Evolutionary conservation across 2,329 filamentous ascomycete species (phyloP), one percentile per base, ranked within the genome.

Genomic region (Xylaria sp.): DNA sequence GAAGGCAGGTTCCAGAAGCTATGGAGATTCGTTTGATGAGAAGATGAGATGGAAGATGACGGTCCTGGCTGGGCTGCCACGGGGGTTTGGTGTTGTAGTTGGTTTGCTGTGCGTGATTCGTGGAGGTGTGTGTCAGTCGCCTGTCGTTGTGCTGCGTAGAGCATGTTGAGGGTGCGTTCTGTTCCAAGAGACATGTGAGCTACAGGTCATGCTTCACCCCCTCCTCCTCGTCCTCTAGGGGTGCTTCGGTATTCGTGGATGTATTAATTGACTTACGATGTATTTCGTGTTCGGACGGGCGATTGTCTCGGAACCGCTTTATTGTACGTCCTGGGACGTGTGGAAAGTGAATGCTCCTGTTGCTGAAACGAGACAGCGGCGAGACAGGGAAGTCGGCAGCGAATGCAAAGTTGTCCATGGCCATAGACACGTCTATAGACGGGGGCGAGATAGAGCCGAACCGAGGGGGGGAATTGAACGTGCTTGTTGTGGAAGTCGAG

Each of bases 281-380:
- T 6, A 87, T 79, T 56, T 81, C 76, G 6, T 80, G 73, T 33
- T 87, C 83, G 0, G 85, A 82, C 0, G 87, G 86, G 6, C 86
- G 78, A 58, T 79, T 82, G 71, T 88, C 79, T 60, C 87, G 85
- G 62, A 84, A 80, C 7, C 87, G 83, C 75, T 89, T 89, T 70
- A 84, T 75, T 1, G 87, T 89, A 25, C 87, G 83, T 66, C 85
- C 83, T 53, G 80, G 75, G 13, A 86, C 79, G 54, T 85, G 79
- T 2, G 58, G 33, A n/a, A 62, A 54, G 1, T 31, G 11, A 23
- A 57, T 25, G 7, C 25, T 47, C 38, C 33, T 13, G 79, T 76
- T 3, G 37, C 41, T 49, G 33, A 53, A 47, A 48, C 31, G 53
- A 4, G 52, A 49, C 11, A 58, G 51, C 6, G 63, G 76, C 74